phyloP scores from a whole-genome alignment of 257 asterid species.

The Scutellaria barbata region DNA sequence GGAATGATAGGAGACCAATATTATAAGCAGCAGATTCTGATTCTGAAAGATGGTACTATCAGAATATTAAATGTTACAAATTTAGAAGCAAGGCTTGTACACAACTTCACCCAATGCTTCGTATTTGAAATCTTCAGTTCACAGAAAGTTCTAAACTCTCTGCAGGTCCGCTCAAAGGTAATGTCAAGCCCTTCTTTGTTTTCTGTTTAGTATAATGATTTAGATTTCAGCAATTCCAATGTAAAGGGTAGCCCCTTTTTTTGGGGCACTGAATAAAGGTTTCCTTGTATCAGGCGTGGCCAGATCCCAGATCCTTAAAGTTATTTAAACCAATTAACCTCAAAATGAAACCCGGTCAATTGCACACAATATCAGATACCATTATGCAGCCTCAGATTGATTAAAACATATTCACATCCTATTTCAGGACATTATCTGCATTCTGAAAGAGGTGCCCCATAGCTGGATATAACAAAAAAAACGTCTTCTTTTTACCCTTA shows the following conservation, averaged over 20 bases:
- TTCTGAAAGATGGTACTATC: background rate
- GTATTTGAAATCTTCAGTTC: background rate
- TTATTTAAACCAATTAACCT: background rate
- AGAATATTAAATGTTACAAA: background rate
- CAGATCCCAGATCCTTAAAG: background rate
- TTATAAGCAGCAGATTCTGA: background rate
- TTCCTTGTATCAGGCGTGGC: too few relatives aligned
- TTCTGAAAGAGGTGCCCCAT: background rate
- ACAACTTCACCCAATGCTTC: background rate
- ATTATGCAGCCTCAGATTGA: conserved; percentile 7
- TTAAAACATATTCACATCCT: background rate
- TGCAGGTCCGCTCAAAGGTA: background rate
- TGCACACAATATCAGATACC: background rate
- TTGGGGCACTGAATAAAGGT: too few relatives aligned
- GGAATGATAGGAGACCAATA: background rate
- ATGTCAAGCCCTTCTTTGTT: background rate
- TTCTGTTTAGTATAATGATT: background rate
- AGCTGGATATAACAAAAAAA: background rate
- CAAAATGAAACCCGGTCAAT: background rate
- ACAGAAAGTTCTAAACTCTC: background rate
- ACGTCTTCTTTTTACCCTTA: background rate
- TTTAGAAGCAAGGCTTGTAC: background rate
- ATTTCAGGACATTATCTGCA: background rate
- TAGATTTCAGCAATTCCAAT: conserved; percentile 3
- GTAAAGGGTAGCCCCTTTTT: too few relatives aligned